Conservation (phyloP, 371 early-diverging fungal genomes). For the Lichtheimia hyalospora region DNA sequence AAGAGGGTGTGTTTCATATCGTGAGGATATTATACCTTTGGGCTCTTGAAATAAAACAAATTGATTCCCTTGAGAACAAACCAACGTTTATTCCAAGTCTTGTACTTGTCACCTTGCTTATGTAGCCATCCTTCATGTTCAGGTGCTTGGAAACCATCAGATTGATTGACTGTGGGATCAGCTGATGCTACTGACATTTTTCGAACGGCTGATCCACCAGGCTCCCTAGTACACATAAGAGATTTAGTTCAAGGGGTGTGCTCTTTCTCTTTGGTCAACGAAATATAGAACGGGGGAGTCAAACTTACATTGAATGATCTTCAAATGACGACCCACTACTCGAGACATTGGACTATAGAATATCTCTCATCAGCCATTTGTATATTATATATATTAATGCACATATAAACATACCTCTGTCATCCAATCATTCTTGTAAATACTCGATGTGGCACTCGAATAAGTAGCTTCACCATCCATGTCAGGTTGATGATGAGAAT, state of each 20-base stretch:
- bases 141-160: conserved; percentile 34
- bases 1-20: no score
- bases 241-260: neutral
- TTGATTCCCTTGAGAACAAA: conserved; percentile 66
- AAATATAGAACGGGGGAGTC: neutral
- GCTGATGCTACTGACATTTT: conserved; percentile 33
- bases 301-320: conserved; percentile 6
- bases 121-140: conserved; percentile 64
- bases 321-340: neutral
- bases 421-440: conserved; percentile 4
- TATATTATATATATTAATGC: no score
- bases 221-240: no score
- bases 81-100: conserved; percentile 71
- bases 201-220: conserved; percentile 5
- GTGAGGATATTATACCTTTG: conserved; percentile 33
- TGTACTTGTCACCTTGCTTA: conserved; percentile 67
- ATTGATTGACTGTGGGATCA: conserved; percentile 9
- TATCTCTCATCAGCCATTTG: no score
- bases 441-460: conserved; percentile 3
- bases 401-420: conserved; percentile 2
- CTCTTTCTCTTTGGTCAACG: conserved; percentile 5
- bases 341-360: conserved; percentile 11
- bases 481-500: conserved; percentile 6
- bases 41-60: conserved; percentile 64
- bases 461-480: conserved; percentile 1